A percentile compares a stretch with the other conserved stretches of the same genome.
These are phyloP conservation scores for Solanum medicagineum DNA, from an alignment of 257 asterid species.

Conservation along the genomic window DNA sequence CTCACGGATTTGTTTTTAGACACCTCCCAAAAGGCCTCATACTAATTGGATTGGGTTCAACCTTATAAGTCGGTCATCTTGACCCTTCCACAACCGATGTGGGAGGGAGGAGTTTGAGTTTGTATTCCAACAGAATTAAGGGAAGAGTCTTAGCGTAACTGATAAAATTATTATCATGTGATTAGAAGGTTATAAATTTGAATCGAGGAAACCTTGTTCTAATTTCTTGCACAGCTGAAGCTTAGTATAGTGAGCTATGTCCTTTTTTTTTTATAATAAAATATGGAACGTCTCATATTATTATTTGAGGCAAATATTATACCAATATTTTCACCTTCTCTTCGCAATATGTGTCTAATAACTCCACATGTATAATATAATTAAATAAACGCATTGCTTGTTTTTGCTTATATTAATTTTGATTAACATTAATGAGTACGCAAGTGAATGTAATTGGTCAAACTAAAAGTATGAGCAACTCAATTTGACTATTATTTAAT, in stretches of 20 bases:
- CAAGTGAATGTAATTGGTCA: background rate
- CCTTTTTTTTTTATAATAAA: no score
- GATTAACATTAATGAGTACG: background rate
- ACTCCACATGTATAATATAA: background rate
- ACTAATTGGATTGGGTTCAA: no score
- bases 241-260: background rate
- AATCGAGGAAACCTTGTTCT: fast-evolving
- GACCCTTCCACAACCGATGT: no score
- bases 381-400: background rate
- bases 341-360: background rate
- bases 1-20: no score
- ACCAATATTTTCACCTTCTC: background rate
- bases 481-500: background rate
- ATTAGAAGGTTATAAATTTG: background rate
- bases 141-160: fast-evolving
- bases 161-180: background rate
- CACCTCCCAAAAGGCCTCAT: no score
- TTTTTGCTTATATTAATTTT: background rate
- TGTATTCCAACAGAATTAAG: no score
- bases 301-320: background rate
- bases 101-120: no score
- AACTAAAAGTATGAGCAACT: background rate
- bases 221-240: background rate
- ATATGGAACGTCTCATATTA: background rate
- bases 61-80: no score